A percentile compares a stretch with the other conserved stretches of the same genome.
Evolutionary conservation across 257 asterid species (phyloP).

Genomic region (Fraxinus excelsior): DNA sequence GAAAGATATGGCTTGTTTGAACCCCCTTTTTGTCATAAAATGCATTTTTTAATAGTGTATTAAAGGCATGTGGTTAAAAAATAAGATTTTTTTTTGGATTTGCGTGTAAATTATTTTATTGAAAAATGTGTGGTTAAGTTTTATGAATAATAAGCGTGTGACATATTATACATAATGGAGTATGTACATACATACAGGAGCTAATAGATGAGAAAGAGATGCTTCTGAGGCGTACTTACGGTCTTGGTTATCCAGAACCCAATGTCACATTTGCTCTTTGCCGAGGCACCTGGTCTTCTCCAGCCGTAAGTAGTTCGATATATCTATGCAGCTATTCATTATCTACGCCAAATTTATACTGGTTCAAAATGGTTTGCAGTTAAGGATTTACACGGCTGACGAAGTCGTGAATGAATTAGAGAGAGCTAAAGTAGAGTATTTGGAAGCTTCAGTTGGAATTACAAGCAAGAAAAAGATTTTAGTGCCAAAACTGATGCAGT

Average conservation of each 20-base stretch:
- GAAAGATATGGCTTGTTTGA: no score
- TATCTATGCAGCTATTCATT: not conserved
- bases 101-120: no score
- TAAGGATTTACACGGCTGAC: constrained; percentile 63
- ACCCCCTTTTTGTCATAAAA: no score
- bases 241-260: constrained; percentile 94
- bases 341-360: constrained; percentile 39
- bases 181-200: constrained; percentile 37
- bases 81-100: no score
- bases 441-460: constrained; percentile 84
- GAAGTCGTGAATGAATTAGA: constrained; percentile 81
- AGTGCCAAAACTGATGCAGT: constrained; percentile 77
- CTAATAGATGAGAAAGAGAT: constrained; percentile 64
- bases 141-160: not conserved
- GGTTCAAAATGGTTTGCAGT: constrained; percentile 42
- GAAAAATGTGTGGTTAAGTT: no score
- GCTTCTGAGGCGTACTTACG: constrained; percentile 71
- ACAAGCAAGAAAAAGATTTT: constrained; percentile 72
- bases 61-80: no score
- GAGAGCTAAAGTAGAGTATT: constrained; percentile 83
- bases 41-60: no score
- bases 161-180: not conserved
- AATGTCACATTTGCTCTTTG: constrained; percentile 86
- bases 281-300: constrained; percentile 95
- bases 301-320: constrained; percentile 66